These are phyloP conservation scores for Coniferiporia sulphurascens DNA, from an alignment of 1,284 basidiomycete genomes.

Conservation along the genomic window DNA sequence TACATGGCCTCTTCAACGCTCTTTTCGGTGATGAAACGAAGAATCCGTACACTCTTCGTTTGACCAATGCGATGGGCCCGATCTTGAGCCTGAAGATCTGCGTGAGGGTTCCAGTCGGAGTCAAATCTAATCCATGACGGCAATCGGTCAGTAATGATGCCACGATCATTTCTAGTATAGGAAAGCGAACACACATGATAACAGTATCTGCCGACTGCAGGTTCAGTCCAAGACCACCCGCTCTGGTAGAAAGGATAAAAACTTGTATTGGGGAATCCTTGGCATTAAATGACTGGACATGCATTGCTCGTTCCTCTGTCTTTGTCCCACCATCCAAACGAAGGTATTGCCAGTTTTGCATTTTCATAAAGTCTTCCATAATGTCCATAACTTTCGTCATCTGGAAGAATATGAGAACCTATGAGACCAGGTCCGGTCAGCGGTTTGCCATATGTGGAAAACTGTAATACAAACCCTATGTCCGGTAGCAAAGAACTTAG, in stretches of 20 bases:
- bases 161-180: constrained; percentile 11
- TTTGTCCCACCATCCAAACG: constrained; percentile 98
- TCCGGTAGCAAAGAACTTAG: constrained; percentile 89
- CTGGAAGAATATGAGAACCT: constrained; percentile 99
- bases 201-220: constrained; percentile 98
- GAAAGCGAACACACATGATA: constrained; percentile 75
- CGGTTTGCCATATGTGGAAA: constrained; percentile 1
- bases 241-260: constrained; percentile 95
- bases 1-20: constrained; percentile 98
- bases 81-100: constrained; percentile 98
- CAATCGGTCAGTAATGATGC: neutral
- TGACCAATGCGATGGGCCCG: constrained; percentile 99
- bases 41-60: constrained; percentile 95
- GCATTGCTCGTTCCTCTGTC: constrained; percentile 92
- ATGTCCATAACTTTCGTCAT: constrained; percentile 99
- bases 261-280: constrained; percentile 87
- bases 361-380: constrained; percentile 96
- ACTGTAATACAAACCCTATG: constrained; percentile 65
- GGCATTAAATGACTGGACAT: constrained; percentile 91
- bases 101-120: constrained; percentile 94
- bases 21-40: constrained; percentile 96
- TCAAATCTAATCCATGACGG: constrained; percentile 62
- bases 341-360: constrained; percentile 87
- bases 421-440: constrained; percentile 6
- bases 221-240: constrained; percentile 96